These are phyloP conservation scores for Malassezia furfur DNA, from an alignment of 1,284 basidiomycete genomes.

Conservation along the genomic window DNA sequence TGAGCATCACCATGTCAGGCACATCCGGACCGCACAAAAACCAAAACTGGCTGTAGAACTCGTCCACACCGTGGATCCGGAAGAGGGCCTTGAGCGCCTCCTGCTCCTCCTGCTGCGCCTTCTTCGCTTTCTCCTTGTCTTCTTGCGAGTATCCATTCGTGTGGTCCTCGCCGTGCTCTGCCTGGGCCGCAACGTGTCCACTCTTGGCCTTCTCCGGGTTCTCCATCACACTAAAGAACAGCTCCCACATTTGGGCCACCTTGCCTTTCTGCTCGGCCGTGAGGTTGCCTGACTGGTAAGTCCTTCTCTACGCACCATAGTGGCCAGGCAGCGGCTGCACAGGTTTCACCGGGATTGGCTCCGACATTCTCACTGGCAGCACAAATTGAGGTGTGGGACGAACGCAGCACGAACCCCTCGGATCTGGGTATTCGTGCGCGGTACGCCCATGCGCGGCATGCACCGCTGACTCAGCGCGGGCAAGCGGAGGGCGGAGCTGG, in stretches of 20 bases:
- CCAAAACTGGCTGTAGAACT: conserved; percentile 48
- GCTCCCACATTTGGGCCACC: conserved; percentile 45
- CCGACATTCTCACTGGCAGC: background rate
- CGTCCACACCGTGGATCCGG: conserved; percentile 45
- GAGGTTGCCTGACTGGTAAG: conserved; percentile 34
- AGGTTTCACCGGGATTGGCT: background rate
- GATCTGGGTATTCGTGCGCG: no score
- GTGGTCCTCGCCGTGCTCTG: conserved; percentile 17
- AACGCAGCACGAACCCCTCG: no score
- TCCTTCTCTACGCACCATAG: conserved; percentile 5
- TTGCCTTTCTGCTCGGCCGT: conserved; percentile 38
- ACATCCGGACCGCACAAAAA: conserved; percentile 43
- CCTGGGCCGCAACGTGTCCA: conserved; percentile 3
- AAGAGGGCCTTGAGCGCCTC: conserved; percentile 45
- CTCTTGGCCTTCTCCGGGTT: conserved; percentile 24
- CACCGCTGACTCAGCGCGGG: background rate
- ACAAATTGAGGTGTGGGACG: no score
- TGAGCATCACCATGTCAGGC: conserved; percentile 42
- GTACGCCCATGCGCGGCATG: background rate
- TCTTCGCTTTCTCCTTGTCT: conserved; percentile 41
- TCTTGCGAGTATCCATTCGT: conserved; percentile 37
- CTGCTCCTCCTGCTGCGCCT: conserved; percentile 45
- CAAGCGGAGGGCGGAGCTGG: background rate
- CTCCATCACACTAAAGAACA: conserved; percentile 28
- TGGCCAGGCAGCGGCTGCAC: conserved; percentile 7